Base-by-base conservation (phyloP, 2,329 filamentous ascomycete genomes). In the Botryosphaeria dothidea region DNA sequence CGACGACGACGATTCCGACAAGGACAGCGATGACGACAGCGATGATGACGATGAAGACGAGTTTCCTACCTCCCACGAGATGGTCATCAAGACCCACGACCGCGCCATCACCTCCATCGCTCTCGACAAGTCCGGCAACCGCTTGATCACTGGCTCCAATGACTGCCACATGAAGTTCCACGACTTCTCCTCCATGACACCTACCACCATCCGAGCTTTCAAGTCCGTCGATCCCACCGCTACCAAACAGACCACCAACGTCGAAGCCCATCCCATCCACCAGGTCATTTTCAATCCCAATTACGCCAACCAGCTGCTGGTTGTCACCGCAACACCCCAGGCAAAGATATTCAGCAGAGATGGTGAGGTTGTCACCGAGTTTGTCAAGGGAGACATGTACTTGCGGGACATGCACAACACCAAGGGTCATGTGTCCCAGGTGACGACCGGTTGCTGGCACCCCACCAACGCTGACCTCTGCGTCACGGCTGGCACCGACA, bases 341-440 rank as follows among this genome's bases (percentile, higher is more conserved):
- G 92, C 94, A 13, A 93, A 93, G 76, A 88, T 99, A 25, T 84
- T 98, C 76, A 92, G 88, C 71, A 88, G 95, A 72, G 94, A 99
- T 80, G 95, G 95, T 43, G 92, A 96, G 49, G 84, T 91, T 7
- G 72, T 96, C 56, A 90, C 90, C 1, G 93, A 97, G 73, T 98
- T 97, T 69, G 90, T 93, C 70, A 99, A 99, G 79, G 95, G 95
- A 51, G 95, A 99, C 75, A 98, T 98, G 93, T 99, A 99, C 73
- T 81, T 99, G 69, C 87, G 94, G 63, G 95, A 99, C 76, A 96
- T 98, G 90, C 88, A 97, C 78, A 93, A 98, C 75, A 99, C 95
- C 4, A 98, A 97, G 76, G 95, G 95, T 1, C 95, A 99, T 78
- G 89, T 97, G 61, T 93, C 93, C 3, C 95, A 97, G 78, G 87